Evolutionary conservation across 169 alveolate species (phyloP).

Genomic region (Plasmodium vivax): DNA sequence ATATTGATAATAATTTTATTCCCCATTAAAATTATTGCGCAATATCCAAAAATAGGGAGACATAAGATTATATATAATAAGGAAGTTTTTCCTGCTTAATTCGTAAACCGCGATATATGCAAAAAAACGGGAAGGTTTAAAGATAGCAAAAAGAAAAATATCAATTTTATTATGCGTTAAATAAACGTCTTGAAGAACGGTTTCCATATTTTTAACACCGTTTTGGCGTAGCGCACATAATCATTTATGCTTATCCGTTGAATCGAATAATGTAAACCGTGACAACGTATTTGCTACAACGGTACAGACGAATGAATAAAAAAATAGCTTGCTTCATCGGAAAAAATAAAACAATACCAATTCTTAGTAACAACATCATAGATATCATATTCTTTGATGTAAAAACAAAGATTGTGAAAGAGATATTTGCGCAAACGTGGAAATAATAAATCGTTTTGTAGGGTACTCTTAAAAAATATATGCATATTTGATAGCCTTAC

Average conservation of each 20-base stretch:
- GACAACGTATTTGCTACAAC: background rate
- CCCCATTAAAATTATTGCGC: too few species aligned
- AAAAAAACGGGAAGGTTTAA: background rate
- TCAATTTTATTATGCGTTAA: background rate
- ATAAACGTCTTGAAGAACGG: background rate
- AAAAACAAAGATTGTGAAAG: background rate
- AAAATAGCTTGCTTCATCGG: background rate
- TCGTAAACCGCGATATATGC: background rate
- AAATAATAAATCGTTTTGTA: background rate
- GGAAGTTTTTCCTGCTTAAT: too few species aligned
- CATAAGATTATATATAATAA: too few species aligned
- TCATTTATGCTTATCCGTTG: background rate
- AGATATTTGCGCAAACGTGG: background rate
- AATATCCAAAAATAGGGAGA: too few species aligned
- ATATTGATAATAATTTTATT: background rate
- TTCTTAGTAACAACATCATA: background rate
- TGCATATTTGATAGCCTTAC: background rate
- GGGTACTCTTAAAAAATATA: background rate
- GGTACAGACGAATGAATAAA: background rate
- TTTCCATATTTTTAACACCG: background rate
- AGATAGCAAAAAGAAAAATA: background rate
- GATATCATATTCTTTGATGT: background rate
- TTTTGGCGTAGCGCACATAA: background rate
- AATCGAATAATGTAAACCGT: background rate
- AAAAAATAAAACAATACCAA: background rate